Base-by-base conservation (phyloP, 163 green algal genomes). In the Volvox carteri region DNA sequence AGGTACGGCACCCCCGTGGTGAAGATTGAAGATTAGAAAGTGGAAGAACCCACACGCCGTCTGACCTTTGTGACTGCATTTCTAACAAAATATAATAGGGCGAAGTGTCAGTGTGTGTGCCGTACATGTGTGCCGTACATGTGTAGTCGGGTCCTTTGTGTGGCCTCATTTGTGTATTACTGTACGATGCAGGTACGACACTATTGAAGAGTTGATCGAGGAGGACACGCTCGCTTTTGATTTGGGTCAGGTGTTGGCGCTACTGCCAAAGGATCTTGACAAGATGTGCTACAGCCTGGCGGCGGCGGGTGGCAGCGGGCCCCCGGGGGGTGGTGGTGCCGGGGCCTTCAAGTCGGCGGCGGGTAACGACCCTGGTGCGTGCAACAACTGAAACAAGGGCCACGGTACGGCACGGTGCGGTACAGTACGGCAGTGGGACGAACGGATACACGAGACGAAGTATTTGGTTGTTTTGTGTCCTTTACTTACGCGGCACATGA, bases 171-270 rank as follows among this genome's bases (percentile, higher is more conserved):
- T 74, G 6, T 6, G 62, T 0, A 1, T 41, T 48, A 21, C 28
- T 7, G 21, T 37, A 37, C 35, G 54, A 56, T n/a, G 23, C 35
- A 90, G 93, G 48, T 93, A 95, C 33, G 90, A 97, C 37, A 86
- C 68, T 0, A 73, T 97, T 30, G 90, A 93, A 74, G 95, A 97
- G 90, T 92, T 98, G 54, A 30, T 95, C 46, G 87, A 56, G 12
- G 86, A 93, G 0, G 84, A 91, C 12, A 88, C 93, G 18, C 41
- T 93, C 48, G 67, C 56, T 4, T 46, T 91, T 25, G 89, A 94
- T 58, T 52, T 93, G 67, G 42, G n/a, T 8, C 56, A 79, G 76
- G 19, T 80, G 65, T 42, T 87, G 46, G 44, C 44, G 46, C 58
- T 67, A n/a, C 81, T 87, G 65, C 81, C 84, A 37, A 62, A 14